A percentile compares a stretch with the other conserved stretches of the same genome.
phyloP scores from a whole-genome alignment of 2,329 filamentous ascomycete genomes.

The Penicillium palitans region DNA sequence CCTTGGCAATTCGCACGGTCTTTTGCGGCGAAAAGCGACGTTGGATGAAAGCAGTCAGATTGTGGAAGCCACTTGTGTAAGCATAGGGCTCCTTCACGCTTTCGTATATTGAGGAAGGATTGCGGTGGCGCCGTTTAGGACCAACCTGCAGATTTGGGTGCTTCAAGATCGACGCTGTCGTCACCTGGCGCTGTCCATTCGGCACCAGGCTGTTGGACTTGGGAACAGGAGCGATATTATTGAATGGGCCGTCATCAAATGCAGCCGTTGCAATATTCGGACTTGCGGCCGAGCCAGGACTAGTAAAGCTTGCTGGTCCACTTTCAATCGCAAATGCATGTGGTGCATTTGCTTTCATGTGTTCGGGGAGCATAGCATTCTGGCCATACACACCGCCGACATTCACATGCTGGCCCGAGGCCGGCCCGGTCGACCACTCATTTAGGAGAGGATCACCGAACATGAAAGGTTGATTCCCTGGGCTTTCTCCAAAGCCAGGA shows the following conservation, averaged over 20 bases:
- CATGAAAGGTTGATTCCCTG: conserved; percentile 47
- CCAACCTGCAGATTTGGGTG: conserved; percentile 40
- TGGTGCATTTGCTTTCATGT: conserved; percentile 50
- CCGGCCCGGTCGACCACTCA: conserved; percentile 46
- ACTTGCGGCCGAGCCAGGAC: conserved; percentile 59
- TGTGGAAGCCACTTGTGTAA: conserved; percentile 88
- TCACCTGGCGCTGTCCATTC: conserved; percentile 38
- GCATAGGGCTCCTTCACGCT: conserved; percentile 88
- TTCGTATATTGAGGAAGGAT: conserved; percentile 84
- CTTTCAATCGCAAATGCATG: conserved; percentile 64
- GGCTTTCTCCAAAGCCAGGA: conserved; percentile 48
- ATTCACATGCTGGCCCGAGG: conserved; percentile 37
- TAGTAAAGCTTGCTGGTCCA: conserved; percentile 56
- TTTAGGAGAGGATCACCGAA: conserved; percentile 48
- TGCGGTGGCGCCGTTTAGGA: conserved; percentile 57
- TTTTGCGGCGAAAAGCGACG: conserved; percentile 76
- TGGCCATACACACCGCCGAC: conserved; percentile 40
- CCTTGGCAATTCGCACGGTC: conserved; percentile 78
- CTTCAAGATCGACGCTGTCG: conserved; percentile 48
- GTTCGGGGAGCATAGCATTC: conserved; percentile 41
- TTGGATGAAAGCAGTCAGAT: conserved; percentile 76
- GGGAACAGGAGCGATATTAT: conserved; percentile 23
- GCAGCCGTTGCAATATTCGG: conserved; percentile 46
- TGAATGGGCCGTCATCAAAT: conserved; percentile 43
- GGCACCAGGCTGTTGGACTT: conserved; percentile 33